These are phyloP conservation scores for Parmelia sp. DNA, from an alignment of 495 filamentous ascomycete genomes.

Conservation along the genomic window DNA sequence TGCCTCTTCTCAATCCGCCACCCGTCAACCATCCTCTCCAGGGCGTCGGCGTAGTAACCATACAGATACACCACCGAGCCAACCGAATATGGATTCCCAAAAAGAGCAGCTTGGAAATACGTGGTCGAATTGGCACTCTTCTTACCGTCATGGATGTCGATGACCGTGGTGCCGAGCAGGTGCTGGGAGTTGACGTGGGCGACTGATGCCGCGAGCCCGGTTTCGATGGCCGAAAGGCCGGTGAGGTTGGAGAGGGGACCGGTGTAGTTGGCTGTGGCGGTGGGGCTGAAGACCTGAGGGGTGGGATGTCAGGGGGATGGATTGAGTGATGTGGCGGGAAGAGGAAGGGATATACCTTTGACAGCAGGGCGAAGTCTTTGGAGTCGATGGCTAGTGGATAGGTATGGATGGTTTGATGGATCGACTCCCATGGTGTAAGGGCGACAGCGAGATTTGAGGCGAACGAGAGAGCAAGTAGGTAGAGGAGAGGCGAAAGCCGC, in stretches of 20 bases:
- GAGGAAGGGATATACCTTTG: background rate
- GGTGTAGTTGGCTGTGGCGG: background rate
- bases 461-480: background rate
- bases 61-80: background rate
- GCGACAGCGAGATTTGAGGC: background rate
- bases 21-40: background rate
- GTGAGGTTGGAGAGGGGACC: background rate
- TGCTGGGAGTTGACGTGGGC: background rate
- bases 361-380: background rate
- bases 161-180: constrained; percentile 1
- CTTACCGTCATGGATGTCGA: background rate
- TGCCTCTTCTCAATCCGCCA: background rate
- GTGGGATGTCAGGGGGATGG: background rate
- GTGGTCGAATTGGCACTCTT: background rate
- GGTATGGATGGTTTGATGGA: background rate
- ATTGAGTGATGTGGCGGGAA: background rate
- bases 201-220: background rate
- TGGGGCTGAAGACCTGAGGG: background rate
- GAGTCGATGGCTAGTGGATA: background rate
- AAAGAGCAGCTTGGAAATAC: background rate
- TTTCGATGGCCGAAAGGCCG: background rate
- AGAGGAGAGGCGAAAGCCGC: background rate
- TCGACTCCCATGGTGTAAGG: background rate
- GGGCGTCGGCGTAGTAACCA: background rate
- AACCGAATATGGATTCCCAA: background rate